Evolutionary conservation across 108 stramenopile genomes (phyloP), one percentile per base, ranked within the genome.

Genomic region (Skeletonema grethae): DNA sequence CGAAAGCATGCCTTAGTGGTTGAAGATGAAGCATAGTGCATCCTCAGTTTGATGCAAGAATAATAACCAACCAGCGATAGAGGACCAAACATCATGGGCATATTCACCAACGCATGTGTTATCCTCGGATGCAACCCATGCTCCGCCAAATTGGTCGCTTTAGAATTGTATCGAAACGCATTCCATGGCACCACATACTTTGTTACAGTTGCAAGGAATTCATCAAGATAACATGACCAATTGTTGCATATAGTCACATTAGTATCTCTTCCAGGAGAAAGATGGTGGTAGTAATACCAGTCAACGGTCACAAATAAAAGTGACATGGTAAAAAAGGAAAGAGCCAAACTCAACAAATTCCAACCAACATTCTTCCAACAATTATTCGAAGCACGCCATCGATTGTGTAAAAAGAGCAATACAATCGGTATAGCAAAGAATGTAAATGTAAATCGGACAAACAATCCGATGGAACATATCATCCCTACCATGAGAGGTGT

Each of bases 91-190:
- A 93, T 69, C 62, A 90, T 83, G n/a, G 87, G 75, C 86, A 93
- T 84, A 63, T 93, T 93, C n/a, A 93, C 88, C 24, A 82, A 35
- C 24, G 57, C 11, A 77, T 93, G 92, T 4, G 88, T 90, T 61
- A 85, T 81, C 55, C 89, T 65, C 30, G 89, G 88, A 80, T 93
- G 92, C 36, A 93, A 67, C 5, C 92, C 92, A 79, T 93, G 92
- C 36, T 90, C 72, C 2, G 79, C 72, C 62, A 93, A 75, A 55
- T 93, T 93, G 34, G 66, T 58, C 34, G 68, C 39, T 58, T 88
- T 86, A 2, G 86, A 87, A 70, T 93, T 93, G 78, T 93, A 93
- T 0, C 55, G 64, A 65, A 93, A 85, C 50, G 88, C 89, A 74
- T 93, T 93, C 62, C 83, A 77, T 6, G 92, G 92, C 30, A 89